phyloP scores from a whole-genome alignment of 208 protist species.

The Wallacemonas sp. region DNA sequence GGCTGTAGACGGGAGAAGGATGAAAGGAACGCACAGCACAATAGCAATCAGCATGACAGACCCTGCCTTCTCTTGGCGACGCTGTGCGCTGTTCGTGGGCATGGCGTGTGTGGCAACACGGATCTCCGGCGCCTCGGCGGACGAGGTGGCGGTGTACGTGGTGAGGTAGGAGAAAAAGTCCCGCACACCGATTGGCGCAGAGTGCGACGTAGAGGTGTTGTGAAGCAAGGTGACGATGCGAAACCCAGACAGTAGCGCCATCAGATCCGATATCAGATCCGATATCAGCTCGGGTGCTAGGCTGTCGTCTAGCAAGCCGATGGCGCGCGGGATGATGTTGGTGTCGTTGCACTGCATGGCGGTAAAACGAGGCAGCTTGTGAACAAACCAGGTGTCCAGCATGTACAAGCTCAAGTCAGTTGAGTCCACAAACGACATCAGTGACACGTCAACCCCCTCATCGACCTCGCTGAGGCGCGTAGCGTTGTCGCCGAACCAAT shows the following conservation, averaged over 20 bases:
- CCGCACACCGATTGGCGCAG: conserved; percentile 15
- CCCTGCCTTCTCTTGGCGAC: conserved; percentile 2
- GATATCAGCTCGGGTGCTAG: conserved; percentile 13
- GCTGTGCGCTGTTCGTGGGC: conserved; percentile 20
- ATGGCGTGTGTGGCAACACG: conserved; percentile 15
- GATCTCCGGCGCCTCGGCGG: conserved; percentile 4
- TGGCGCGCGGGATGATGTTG: not conserved
- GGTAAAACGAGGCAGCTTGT: conserved; percentile 25
- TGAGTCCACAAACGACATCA: conserved; percentile 22
- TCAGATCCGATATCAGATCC: conserved; percentile 43
- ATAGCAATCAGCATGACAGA: conserved; percentile 34
- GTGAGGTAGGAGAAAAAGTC: conserved; percentile 22
- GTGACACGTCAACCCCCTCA: not conserved
- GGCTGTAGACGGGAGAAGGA: conserved; percentile 62
- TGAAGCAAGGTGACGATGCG: conserved; percentile 21
- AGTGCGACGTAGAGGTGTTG: conserved; percentile 33
- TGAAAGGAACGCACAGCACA: conserved; percentile 70
- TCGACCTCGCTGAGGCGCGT: conserved; percentile 1
- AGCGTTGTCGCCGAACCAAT: conserved; percentile 20
- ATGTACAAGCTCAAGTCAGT: conserved; percentile 25
- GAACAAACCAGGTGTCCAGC: conserved; percentile 38
- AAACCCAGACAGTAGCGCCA: too few species aligned
- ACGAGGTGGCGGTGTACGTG: not conserved
- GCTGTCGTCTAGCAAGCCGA: conserved; percentile 10
- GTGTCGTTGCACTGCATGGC: conserved; percentile 34